These are phyloP conservation scores for Hypoxylon lenormandii DNA, from an alignment of 495 filamentous ascomycete genomes.

Conservation along the genomic window DNA sequence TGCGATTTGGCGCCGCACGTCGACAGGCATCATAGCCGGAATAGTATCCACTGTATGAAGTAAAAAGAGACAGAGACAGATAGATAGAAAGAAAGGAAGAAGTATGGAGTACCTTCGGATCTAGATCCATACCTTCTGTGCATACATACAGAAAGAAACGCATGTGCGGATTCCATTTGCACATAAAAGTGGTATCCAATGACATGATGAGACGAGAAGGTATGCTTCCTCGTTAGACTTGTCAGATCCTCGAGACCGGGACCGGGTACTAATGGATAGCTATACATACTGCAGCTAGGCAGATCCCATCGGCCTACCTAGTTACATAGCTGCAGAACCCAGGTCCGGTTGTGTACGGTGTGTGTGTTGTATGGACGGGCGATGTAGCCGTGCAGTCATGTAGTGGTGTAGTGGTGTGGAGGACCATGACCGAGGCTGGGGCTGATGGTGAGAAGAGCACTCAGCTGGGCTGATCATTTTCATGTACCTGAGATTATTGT, in stretches of 20 bases:
- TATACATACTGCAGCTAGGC: background rate
- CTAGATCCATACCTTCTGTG: background rate
- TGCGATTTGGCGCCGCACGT: slow-evolving; percentile 11
- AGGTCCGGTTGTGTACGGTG: background rate
- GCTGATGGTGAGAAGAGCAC: slow-evolving; percentile 7
- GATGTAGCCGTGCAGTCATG: background rate
- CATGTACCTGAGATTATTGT: background rate
- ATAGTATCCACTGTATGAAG: background rate
- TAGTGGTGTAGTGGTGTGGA: background rate
- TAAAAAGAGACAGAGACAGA: background rate
- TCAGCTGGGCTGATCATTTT: background rate
- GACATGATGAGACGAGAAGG: background rate
- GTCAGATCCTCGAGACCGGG: slow-evolving; percentile 3
- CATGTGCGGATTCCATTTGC: background rate
- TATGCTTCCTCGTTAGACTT: background rate
- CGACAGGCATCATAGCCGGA: background rate
- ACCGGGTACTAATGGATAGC: background rate
- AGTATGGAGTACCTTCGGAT: background rate
- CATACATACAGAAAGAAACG: background rate
- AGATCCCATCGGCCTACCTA: background rate
- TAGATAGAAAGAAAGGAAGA: background rate
- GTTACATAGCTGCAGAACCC: too few relatives aligned
- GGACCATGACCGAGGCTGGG: slow-evolving; percentile 20
- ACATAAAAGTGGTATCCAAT: slow-evolving; percentile 9
- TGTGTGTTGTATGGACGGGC: background rate